Base-by-base conservation (phyloP, 179 eudicot genomes). In the Spergularia azorica region DNA sequence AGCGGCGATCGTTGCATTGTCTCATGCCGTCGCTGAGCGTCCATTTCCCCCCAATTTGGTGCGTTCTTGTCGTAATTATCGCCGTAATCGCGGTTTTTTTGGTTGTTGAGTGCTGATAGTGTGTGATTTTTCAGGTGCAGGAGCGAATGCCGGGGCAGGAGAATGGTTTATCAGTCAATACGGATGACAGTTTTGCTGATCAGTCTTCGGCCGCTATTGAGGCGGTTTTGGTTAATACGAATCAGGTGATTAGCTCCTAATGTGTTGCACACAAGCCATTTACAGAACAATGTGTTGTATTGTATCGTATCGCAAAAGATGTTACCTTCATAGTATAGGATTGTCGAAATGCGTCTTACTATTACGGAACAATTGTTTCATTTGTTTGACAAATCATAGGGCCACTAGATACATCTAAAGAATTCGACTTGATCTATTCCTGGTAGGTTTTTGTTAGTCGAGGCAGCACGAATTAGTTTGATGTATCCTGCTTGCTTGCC, bases 11-110 rank as follows among this genome's bases (percentile, higher is more conserved):
- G 79, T 81, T 15, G 93, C 97, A 39, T 88, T 95, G 71, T 91
- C 95, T 70, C 97, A 95, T 83, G 96, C 91, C 14, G 92, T 95
- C 72, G 92, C 95, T 6, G 99, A 95, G 84, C 91, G 97, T 70
- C 98, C 97, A 0, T 91, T 87, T 82, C 99, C 98, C 39, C 83
- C 89, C 56, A 90, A 86, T 80, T 86, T 91, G 92, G 99, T 91
- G 64, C 48, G 14, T 11, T 50, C 50, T 54, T 58, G 2, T 11
- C 72, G 48, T 54, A 6, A 14, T 54, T 52, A 46, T 61, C 60
- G 41, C 18, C 50, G 70, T 4, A 17, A 56, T 75, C 16, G 78
- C 9, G 1, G 3, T 18, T 54, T 66, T 57, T 14, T 20, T 46
- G 50, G 9, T 9, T 17, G 41, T 51, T 38, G 51, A 18, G 57